These are phyloP conservation scores for Coemansia erecta DNA, from an alignment of 192 early-diverging fungal species.

Conservation along the genomic window DNA sequence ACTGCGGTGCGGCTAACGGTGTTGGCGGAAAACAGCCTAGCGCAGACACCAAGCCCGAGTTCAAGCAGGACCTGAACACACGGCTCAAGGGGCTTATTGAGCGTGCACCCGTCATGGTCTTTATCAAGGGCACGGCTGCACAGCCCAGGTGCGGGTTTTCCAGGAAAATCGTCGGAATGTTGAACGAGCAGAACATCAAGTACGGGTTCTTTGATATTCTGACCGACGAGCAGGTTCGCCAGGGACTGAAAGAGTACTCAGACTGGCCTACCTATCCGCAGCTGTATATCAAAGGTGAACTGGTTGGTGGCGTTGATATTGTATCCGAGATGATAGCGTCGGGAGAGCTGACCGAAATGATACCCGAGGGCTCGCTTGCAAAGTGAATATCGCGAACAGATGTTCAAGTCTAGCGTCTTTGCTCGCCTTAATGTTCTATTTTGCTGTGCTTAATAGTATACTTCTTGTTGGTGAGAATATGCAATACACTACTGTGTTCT, in stretches of 20 bases:
- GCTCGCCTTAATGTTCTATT: neutral
- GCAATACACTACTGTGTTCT: too few relatives aligned
- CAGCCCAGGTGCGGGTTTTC: slow-evolving; percentile 94
- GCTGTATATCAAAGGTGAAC: slow-evolving; percentile 88
- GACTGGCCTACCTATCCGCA: slow-evolving; percentile 98
- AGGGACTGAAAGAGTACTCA: slow-evolving; percentile 83
- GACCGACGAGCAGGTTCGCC: slow-evolving; percentile 86
- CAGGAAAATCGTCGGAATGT: slow-evolving; percentile 70
- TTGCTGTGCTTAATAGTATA: neutral
- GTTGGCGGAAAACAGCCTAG: slow-evolving; percentile 29
- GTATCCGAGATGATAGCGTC: slow-evolving; percentile 84
- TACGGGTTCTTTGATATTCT: slow-evolving; percentile 93
- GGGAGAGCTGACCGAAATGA: slow-evolving; percentile 66
- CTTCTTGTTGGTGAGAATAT: too few relatives aligned
- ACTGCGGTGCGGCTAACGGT: slow-evolving; percentile 23
- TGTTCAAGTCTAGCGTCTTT: neutral
- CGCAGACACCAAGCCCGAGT: slow-evolving; percentile 47
- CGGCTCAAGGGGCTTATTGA: slow-evolving; percentile 69
- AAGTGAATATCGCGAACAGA: neutral
- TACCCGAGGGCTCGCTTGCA: slow-evolving; percentile 50
- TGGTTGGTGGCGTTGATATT: slow-evolving; percentile 94
- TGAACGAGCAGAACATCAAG: slow-evolving; percentile 70
- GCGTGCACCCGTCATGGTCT: slow-evolving; percentile 83
- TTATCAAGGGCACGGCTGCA: slow-evolving; percentile 92
- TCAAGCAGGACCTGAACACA: slow-evolving; percentile 69